Conservation (phyloP, 495 filamentous ascomycete genomes). For the Bacidia rubella region DNA sequence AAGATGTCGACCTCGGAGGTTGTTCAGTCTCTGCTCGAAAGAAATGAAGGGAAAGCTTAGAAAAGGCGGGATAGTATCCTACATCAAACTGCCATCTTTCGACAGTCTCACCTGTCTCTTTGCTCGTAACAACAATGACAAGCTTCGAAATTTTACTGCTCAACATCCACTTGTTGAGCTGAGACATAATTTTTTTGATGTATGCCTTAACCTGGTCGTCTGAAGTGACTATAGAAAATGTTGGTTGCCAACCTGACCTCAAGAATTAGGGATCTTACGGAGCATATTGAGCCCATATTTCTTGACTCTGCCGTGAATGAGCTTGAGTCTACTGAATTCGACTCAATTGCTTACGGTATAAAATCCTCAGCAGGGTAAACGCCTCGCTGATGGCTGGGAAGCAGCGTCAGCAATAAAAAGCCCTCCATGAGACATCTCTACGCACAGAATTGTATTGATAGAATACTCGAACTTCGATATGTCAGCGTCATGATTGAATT, state of each 20-base stretch:
- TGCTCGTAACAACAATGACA: slow-evolving; percentile 87
- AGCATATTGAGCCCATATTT: slow-evolving; percentile 99
- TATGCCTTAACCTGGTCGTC: slow-evolving; percentile 98
- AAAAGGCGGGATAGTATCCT: neutral
- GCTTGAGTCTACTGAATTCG: slow-evolving; percentile 2
- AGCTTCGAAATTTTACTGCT: slow-evolving; percentile 93
- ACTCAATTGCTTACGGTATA: slow-evolving; percentile 52
- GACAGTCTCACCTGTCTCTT: slow-evolving; percentile 89
- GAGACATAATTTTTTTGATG: slow-evolving; percentile 96
- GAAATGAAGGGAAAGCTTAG: neutral
- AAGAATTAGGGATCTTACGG: slow-evolving; percentile 29
- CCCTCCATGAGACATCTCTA: neutral
- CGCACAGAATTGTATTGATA: slow-evolving; percentile 81
- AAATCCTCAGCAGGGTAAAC: slow-evolving; percentile 98
- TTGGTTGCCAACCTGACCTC: neutral
- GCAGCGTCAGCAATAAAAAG: neutral
- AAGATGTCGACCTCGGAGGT: slow-evolving; percentile 58
- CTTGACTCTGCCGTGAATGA: slow-evolving; percentile 51
- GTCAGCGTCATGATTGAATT: slow-evolving; percentile 14
- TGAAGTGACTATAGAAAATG: slow-evolving; percentile 48
- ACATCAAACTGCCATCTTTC: slow-evolving; percentile 99
- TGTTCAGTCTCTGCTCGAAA: neutral
- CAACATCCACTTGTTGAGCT: slow-evolving; percentile 91
- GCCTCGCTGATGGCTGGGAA: slow-evolving; percentile 72
- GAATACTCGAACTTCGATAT: slow-evolving; percentile 78